Conservation (phyloP, 2,329 filamentous ascomycete species). For the Fusarium musae region DNA sequence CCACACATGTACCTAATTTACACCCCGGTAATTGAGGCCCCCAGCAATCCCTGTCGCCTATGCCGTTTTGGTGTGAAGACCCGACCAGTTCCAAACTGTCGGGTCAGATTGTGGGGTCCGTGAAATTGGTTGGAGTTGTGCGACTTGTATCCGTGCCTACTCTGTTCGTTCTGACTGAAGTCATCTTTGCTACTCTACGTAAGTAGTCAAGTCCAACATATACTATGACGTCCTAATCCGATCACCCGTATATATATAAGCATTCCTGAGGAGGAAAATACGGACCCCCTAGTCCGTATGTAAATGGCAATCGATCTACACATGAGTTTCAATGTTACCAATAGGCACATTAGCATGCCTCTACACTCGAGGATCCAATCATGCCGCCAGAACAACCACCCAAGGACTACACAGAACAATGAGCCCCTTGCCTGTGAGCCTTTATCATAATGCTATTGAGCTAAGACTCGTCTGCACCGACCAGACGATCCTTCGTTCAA, state of each 20-base stretch:
- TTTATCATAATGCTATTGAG: constrained; percentile 16
- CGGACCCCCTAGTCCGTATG: background rate
- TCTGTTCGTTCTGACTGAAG: background rate
- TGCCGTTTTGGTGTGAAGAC: constrained; percentile 41
- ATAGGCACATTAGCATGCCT: background rate
- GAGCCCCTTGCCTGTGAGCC: background rate
- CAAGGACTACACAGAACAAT: background rate
- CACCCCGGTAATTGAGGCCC: constrained; percentile 42
- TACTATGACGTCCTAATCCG: background rate
- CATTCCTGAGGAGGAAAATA: background rate
- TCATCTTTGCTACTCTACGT: background rate
- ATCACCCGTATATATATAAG: background rate
- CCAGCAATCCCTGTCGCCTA: constrained; percentile 34
- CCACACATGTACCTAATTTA: constrained; percentile 17
- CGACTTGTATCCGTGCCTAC: constrained; percentile 13
- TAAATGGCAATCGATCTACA: background rate
- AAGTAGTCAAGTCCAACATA: constrained; percentile 1
- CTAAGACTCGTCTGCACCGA: constrained; percentile 13
- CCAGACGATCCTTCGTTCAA: constrained; percentile 22
- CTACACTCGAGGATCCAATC: background rate
- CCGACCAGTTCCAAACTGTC: constrained; percentile 43
- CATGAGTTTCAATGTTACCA: background rate
- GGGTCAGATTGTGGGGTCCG: constrained; percentile 37
- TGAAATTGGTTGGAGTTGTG: constrained; percentile 42
- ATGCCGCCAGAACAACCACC: background rate